Conservation (phyloP, 345 rosid genomes). For the Cochlearia excelsa region DNA sequence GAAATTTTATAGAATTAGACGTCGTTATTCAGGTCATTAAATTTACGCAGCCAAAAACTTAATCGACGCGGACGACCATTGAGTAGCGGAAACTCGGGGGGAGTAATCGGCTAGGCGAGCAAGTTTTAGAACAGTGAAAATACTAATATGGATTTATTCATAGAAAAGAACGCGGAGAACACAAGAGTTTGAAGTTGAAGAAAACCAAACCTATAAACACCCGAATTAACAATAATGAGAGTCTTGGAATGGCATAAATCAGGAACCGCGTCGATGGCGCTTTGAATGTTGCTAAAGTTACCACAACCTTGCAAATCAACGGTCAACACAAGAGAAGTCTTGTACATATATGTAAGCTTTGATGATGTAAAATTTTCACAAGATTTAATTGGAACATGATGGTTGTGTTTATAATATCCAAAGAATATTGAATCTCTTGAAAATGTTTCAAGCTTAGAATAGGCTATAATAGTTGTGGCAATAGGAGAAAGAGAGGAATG, state of each 20-base stretch:
- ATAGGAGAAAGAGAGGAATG: conserved; percentile 6
- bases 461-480: conserved; percentile 19
- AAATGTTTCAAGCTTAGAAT: conserved; percentile 24
- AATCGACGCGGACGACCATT: no score
- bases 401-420: conserved; percentile 17
- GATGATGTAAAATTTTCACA: conserved; percentile 43
- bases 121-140: no score
- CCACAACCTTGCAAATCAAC: conserved; percentile 67
- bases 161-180: no score
- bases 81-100: no score
- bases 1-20: no score
- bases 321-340: conserved; percentile 47
- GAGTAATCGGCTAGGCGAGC: no score
- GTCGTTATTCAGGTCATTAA: no score
- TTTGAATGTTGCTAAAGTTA: conserved; percentile 64
- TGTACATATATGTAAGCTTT: conserved; percentile 34
- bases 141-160: no score
- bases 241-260: conserved; percentile 50
- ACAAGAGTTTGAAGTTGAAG: no score
- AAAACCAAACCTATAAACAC: conserved; percentile 27
- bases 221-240: conserved; percentile 59
- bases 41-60: no score
- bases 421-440: conserved; percentile 25
- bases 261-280: conserved; percentile 68
- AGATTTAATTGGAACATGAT: conserved; percentile 34